Base-by-base conservation (phyloP, 2,329 filamentous ascomycete species). In the Phialemonium atrogriseum region DNA sequence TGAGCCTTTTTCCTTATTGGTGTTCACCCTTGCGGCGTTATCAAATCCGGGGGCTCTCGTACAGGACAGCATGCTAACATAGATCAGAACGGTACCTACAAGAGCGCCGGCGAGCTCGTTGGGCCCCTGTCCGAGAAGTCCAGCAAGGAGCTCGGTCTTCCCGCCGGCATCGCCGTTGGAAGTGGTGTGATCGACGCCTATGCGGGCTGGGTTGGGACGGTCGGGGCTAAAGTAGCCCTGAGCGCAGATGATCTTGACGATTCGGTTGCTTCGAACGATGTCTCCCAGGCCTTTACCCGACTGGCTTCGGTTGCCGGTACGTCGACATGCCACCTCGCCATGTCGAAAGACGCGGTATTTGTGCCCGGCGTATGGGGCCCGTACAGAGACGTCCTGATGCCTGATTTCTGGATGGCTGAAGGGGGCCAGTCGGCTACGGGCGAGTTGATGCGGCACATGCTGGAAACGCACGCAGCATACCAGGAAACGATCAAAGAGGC, bases 131-230 rank as follows among this genome's bases (percentile, higher is more conserved):
- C 82, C 49, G 81, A 89, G 41, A 83, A 83, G 49, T 88, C 91
- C 5, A 85, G 83, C 11, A 60, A 68, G 28, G 83, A 95, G 42
- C 76, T 98, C 38, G 89, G 91, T 7, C 71, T 98, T 4, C 81
- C 81, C 5, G 69, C 81, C 13, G 89, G 88, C 23, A 91, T 95
- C 45, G 86, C 91, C 12, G 83, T 98, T 34, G 91, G 91, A 33
- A 94, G 86, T 50, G 88, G 88, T 56, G 91, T 98, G 42, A 98
- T 98, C 51, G 91, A 98, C 55, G 91, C 91, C 12, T 98, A 98
- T 50, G 91, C 91, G 37, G 91, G 91, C 42, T 98, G 91, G 91
- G 91, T 98, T 45, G 91, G 91, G 39, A 96, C 91, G 2, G 91
- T 98, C n/a, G 91, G 91, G 36, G 89, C 91, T 38, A 95, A 95